These are phyloP conservation scores for Scheffersomyces stipitis DNA, from an alignment of 805 yeast genomes.

Conservation along the genomic window DNA sequence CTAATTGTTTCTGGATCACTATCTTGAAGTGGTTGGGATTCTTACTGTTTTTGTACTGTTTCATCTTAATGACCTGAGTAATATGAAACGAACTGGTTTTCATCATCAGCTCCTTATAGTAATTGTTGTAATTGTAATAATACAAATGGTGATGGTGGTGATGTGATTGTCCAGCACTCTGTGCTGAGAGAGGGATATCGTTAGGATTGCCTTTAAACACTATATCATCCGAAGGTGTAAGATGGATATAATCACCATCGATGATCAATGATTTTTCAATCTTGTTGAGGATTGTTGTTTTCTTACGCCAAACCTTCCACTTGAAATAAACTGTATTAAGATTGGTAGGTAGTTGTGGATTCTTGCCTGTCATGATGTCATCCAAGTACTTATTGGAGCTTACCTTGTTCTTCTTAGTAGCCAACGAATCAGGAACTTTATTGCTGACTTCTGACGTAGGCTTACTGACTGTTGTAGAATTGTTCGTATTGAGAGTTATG, in stretches of 20 bases:
- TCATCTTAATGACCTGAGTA: slow-evolving; percentile 69
- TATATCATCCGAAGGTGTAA: slow-evolving; percentile 82
- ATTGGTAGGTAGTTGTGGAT: slow-evolving; percentile 31
- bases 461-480: not conserved
- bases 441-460: not conserved
- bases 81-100: slow-evolving; percentile 88
- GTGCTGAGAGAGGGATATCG: slow-evolving; percentile 31
- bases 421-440: not conserved
- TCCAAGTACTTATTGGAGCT: slow-evolving; percentile 26
- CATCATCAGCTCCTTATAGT: slow-evolving; percentile 63
- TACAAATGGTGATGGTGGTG: slow-evolving; percentile 39
- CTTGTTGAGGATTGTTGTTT: slow-evolving; percentile 76
- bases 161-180: slow-evolving; percentile 1
- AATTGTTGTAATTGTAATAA: slow-evolving; percentile 39
- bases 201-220: slow-evolving; percentile 31
- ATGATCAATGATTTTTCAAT: slow-evolving; percentile 82
- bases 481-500: not conserved
- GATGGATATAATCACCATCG: slow-evolving; percentile 92
- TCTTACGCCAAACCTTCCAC: slow-evolving; percentile 86
- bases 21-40: slow-evolving; percentile 80
- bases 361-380: slow-evolving; percentile 28
- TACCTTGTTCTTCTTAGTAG: not conserved
- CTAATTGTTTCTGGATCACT: slow-evolving; percentile 48
- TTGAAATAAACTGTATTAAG: slow-evolving; percentile 66
- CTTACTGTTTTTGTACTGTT: slow-evolving; percentile 63